A percentile compares a stretch with the other conserved stretches of the same genome.
Evolutionary conservation across 1,284 basidiomycete species (phyloP).

Genomic region (Ustilago curta): DNA sequence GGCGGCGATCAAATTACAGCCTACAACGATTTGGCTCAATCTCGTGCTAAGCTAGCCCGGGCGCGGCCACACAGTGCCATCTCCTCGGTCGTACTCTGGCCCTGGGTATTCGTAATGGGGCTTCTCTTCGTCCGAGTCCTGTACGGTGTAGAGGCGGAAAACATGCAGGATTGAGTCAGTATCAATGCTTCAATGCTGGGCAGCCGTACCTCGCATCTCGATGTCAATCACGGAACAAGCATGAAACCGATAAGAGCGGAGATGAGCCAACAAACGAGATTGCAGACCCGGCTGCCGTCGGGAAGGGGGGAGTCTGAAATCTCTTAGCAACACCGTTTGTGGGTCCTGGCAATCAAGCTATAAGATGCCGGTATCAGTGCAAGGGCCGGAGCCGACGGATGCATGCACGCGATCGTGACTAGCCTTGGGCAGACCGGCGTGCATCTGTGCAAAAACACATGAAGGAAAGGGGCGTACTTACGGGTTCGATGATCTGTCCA

Average conservation of each 20-base stretch:
- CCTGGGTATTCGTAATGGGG: constrained; percentile 57
- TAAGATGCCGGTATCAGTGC: neutral
- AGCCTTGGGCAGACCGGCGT: neutral
- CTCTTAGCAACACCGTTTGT: too few relatives aligned
- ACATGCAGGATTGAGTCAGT: neutral
- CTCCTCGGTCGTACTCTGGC: constrained; percentile 52
- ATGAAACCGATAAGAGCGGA: constrained; percentile 26
- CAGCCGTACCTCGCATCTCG: neutral
- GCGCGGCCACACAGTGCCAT: constrained; percentile 54
- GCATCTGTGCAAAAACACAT: neutral
- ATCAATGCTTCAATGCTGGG: neutral
- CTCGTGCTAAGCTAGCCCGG: constrained; percentile 14
- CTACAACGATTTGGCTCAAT: neutral
- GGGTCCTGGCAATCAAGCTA: neutral
- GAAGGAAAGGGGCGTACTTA: constrained; percentile 17
- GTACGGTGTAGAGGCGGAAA: neutral
- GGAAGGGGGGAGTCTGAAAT: neutral
- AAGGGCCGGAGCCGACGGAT: neutral
- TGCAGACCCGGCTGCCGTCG: neutral
- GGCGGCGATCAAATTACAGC: neutral
- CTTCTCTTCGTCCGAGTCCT: constrained; percentile 64
- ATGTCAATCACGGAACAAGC: neutral
- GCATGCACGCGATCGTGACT: neutral
- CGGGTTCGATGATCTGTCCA: constrained; percentile 67
- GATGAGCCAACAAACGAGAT: neutral